phyloP scores from a whole-genome alignment of 805 yeast genomes.

The Naumovozyma castellii region DNA sequence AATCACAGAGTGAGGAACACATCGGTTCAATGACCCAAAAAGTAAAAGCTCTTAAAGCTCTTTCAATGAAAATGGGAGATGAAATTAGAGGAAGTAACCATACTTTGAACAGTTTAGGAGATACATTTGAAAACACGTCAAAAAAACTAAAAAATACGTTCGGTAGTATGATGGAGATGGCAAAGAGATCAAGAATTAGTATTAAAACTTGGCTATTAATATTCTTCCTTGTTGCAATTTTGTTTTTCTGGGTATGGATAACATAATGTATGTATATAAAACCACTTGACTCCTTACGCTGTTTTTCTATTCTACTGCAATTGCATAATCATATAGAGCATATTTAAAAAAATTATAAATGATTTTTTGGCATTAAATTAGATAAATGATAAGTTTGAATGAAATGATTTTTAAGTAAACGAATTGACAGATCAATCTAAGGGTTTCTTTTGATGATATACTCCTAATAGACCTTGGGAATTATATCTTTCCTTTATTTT shows the following conservation, averaged over 20 bases:
- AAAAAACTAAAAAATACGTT: slow-evolving; percentile 42
- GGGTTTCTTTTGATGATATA: background rate
- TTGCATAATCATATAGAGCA: no score
- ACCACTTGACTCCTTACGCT: background rate
- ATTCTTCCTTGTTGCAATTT: slow-evolving; percentile 38
- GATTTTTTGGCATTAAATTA: no score
- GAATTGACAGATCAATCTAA: background rate
- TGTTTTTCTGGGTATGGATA: slow-evolving; percentile 45
- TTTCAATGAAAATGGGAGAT: slow-evolving; percentile 52
- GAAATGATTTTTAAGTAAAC: background rate
- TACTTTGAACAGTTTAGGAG: slow-evolving; percentile 34
- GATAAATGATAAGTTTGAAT: no score
- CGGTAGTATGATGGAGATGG: slow-evolving; percentile 52
- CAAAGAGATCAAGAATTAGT: slow-evolving; percentile 53
- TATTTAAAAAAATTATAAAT: background rate
- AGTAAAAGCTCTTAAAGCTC: slow-evolving; percentile 44
- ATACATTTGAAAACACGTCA: slow-evolving; percentile 40
- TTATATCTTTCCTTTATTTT: background rate
- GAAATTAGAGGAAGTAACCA: slow-evolving; percentile 49
- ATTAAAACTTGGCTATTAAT: slow-evolving; percentile 52
- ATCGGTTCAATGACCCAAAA: slow-evolving; percentile 45
- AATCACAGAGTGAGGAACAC: slow-evolving; percentile 58
- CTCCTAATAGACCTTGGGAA: background rate
- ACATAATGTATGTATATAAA: slow-evolving; percentile 5
- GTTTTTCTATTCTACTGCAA: background rate